phyloP scores from a whole-genome alignment of 768 basidiomycete genomes.

The Ramaria sp. region DNA sequence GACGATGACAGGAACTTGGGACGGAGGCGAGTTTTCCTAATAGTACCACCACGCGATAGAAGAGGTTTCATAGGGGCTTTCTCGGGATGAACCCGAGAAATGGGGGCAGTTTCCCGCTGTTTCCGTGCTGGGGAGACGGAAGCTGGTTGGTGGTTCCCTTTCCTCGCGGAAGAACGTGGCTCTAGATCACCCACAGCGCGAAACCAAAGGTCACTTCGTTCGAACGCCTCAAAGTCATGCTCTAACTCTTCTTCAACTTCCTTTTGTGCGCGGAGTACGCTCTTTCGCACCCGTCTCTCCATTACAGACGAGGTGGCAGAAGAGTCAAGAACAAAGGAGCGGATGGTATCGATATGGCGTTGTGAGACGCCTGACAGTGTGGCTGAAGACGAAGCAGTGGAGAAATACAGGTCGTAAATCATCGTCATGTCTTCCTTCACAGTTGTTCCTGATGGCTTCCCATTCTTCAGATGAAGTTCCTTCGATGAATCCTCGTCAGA shows the following conservation, averaged over 20 bases:
- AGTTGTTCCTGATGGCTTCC: conserved; percentile 34
- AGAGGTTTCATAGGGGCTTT: neutral
- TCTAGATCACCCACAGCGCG: conserved; percentile 63
- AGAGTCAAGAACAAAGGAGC: conserved; percentile 46
- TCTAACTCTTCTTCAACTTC: conserved; percentile 87
- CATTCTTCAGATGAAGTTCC: conserved; percentile 24
- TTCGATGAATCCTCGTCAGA: conserved; percentile 48
- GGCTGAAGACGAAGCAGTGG: conserved; percentile 42
- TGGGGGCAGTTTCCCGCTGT: neutral
- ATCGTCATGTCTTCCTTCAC: conserved; percentile 81
- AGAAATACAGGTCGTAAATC: conserved; percentile 84
- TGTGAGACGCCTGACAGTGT: conserved; percentile 53
- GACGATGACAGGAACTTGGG: conserved; percentile 4
- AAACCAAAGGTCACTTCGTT: conserved; percentile 85
- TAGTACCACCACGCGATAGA: neutral
- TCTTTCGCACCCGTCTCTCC: conserved; percentile 53
- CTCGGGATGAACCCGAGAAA: neutral
- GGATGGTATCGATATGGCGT: conserved; percentile 63
- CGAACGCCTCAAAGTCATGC: conserved; percentile 84
- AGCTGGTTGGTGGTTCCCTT: neutral
- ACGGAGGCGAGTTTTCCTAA: neutral
- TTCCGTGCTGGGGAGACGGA: neutral
- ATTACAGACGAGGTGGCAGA: conserved; percentile 30
- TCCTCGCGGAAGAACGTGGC: neutral
- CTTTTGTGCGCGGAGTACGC: conserved; percentile 74